Evolutionary conservation across 441 rosid genomes (phyloP).

Genomic region (Dalechampia spathulata): DNA sequence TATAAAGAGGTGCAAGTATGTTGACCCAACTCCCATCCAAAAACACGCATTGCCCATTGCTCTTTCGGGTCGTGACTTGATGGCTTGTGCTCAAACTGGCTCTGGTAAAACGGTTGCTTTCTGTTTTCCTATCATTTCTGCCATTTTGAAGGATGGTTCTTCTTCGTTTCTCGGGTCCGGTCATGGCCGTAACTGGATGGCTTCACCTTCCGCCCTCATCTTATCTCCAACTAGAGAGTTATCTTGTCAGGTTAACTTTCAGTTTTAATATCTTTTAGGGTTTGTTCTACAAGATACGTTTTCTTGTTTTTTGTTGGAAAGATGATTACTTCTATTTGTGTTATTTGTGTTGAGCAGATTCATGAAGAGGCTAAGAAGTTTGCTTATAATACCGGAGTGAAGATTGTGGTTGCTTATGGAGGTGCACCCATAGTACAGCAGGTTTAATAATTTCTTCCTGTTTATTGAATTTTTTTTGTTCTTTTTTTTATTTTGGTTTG

Average conservation of each 20-base stretch:
- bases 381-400: slow-evolving; percentile 33
- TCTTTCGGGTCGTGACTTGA: slow-evolving; percentile 45
- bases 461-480: background rate
- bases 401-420: slow-evolving; percentile 38
- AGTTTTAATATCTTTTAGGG: background rate
- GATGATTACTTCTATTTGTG: too few relatives aligned
- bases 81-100: slow-evolving; percentile 62
- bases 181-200: slow-evolving; percentile 16
- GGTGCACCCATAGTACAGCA: slow-evolving; percentile 41
- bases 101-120: slow-evolving; percentile 54
- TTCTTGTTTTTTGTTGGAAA: too few relatives aligned
- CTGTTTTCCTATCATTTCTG: slow-evolving; percentile 41
- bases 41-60: slow-evolving; percentile 47
- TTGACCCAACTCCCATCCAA: slow-evolving; percentile 48
- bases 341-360: slow-evolving; percentile 20
- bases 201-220: slow-evolving; percentile 39
- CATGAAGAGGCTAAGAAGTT: slow-evolving; percentile 41
- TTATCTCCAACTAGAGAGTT: slow-evolving; percentile 51
- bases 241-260: slow-evolving; percentile 38
- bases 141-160: slow-evolving; percentile 21
- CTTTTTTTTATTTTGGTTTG: background rate
- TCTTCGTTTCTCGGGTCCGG: slow-evolving; percentile 4
- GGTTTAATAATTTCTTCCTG: slow-evolving; percentile 16
- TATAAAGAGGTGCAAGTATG: slow-evolving; percentile 37
- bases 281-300: background rate